Percentiles rank a stretch among this genome's conserved stretches.
These are phyloP conservation scores for Sechiopsis laciniata DNA, from an alignment of 306 rosid species.

Conservation along the genomic window DNA sequence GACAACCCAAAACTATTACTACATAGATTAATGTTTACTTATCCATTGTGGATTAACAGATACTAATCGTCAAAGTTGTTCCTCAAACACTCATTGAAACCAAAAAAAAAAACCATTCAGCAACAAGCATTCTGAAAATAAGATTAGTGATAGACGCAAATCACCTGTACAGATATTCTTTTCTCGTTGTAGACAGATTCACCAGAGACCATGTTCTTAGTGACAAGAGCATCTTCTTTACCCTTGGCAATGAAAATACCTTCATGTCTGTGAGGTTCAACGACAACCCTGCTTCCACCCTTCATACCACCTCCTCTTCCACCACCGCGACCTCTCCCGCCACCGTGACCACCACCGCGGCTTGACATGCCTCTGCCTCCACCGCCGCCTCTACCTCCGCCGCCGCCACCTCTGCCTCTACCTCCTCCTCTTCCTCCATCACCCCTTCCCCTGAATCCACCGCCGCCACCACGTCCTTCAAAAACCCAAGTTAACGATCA, in stretches of 20 bases:
- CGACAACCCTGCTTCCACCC: constrained; percentile 43
- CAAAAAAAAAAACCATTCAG: too few species aligned
- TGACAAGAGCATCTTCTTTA: constrained; percentile 86
- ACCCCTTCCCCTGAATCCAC: constrained; percentile 38
- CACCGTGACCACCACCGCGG: constrained; percentile 24
- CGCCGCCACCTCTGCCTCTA: not conserved
- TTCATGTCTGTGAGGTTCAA: constrained; percentile 61
- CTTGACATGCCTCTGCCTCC: constrained; percentile 12
- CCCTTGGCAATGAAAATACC: constrained; percentile 90
- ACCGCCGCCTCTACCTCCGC: constrained; percentile 23
- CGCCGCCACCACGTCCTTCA: constrained; percentile 30
- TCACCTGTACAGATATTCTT: constrained; percentile 77
- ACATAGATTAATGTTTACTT: too few species aligned
- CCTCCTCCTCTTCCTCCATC: constrained; percentile 37
- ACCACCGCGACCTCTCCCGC: constrained; percentile 19
- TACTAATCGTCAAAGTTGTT: too few species aligned
- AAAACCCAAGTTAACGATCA: not conserved
- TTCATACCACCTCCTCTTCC: constrained; percentile 39
- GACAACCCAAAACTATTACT: not conserved
- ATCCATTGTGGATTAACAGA: too few species aligned
- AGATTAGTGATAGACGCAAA: too few species aligned
- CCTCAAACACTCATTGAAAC: too few species aligned
- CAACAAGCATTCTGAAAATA: too few species aligned
- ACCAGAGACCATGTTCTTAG: constrained; percentile 79
- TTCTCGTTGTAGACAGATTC: constrained; percentile 91